Conservation (phyloP, 805 yeast genomes). For the Saccharomyces eubayanus region DNA sequence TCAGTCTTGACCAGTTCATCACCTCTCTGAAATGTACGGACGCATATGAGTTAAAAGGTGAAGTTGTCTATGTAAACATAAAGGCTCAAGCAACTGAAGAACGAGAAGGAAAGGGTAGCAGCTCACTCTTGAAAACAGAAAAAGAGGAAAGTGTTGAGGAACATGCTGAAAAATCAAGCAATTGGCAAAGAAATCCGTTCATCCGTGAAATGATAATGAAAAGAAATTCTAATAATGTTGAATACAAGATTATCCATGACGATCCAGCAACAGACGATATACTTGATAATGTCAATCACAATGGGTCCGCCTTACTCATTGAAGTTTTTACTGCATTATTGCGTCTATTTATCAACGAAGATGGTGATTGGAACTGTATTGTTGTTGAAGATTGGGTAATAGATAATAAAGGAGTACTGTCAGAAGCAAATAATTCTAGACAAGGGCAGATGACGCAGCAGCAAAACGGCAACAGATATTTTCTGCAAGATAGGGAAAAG, state of each 20-base stretch:
- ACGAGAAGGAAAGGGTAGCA: neutral
- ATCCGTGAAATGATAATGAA: slow-evolving; percentile 13
- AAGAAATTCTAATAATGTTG: slow-evolving; percentile 6
- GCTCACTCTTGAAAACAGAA: neutral
- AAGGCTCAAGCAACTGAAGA: neutral
- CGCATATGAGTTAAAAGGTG: slow-evolving; percentile 23
- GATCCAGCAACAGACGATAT: slow-evolving; percentile 20
- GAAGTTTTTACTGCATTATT: slow-evolving; percentile 26
- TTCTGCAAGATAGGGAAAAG: neutral
- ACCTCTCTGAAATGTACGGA: slow-evolving; percentile 25
- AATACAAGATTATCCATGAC: slow-evolving; percentile 13
- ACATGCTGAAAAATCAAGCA: slow-evolving; percentile 8
- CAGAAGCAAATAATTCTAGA: neutral
- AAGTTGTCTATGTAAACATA: slow-evolving; percentile 14
- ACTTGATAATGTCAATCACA: slow-evolving; percentile 19
- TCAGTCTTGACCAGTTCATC: slow-evolving; percentile 26
- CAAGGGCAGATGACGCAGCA: neutral
- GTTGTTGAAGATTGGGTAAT: slow-evolving; percentile 27
- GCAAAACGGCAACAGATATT: neutral
- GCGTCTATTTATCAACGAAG: slow-evolving; percentile 27
- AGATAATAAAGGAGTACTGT: slow-evolving; percentile 4
- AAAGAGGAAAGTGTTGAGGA: neutral
- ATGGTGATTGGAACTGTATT: slow-evolving; percentile 28
- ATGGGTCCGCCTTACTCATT: slow-evolving; percentile 21
- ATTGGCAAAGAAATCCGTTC: slow-evolving; percentile 17